These are phyloP conservation scores for Phytopythium cucurbitacearum DNA, from an alignment of 352 stramenopile genomes.

Conservation along the genomic window DNA sequence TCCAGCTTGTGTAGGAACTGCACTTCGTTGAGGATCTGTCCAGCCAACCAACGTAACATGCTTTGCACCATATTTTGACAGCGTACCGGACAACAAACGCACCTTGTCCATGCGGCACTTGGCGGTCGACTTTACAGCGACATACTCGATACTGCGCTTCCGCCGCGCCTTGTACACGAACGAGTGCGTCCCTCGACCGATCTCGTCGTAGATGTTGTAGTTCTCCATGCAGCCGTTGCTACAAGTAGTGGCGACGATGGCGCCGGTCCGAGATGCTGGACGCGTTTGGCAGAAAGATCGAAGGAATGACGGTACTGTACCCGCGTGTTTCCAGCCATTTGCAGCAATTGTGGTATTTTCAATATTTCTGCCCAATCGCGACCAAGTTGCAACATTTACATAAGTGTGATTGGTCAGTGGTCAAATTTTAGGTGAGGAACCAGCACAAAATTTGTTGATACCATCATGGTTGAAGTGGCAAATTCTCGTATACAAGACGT, in stretches of 20 bases:
- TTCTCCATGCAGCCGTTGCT: slow-evolving; percentile 75
- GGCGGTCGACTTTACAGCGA: slow-evolving; percentile 91
- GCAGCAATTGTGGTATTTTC: not conserved
- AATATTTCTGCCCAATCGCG: not conserved
- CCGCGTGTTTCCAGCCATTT: not conserved
- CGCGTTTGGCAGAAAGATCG: slow-evolving; percentile 2
- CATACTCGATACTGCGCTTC: slow-evolving; percentile 92
- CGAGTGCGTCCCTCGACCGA: slow-evolving; percentile 87
- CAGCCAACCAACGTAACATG: not conserved
- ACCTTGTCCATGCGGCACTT: slow-evolving; percentile 92
- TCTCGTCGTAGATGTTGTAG: slow-evolving; percentile 94
- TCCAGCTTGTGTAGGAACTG: slow-evolving; percentile 87
- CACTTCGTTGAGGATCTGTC: slow-evolving; percentile 82
- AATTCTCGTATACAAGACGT: too few species aligned
- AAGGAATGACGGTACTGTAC: slow-evolving; percentile 10
- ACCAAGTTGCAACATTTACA: too few species aligned
- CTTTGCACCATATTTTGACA: slow-evolving; percentile 3
- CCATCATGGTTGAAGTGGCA: too few species aligned
- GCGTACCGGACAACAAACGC: not conserved
- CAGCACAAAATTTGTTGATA: too few species aligned
- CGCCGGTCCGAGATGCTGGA: too few species aligned
- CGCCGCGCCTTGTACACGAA: slow-evolving; percentile 91
- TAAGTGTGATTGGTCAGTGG: too few species aligned
- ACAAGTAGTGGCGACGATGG: not conserved
- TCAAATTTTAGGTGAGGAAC: too few species aligned